Base-by-base conservation (phyloP, 768 basidiomycete genomes). In the Lyophyllum shimeji region DNA sequence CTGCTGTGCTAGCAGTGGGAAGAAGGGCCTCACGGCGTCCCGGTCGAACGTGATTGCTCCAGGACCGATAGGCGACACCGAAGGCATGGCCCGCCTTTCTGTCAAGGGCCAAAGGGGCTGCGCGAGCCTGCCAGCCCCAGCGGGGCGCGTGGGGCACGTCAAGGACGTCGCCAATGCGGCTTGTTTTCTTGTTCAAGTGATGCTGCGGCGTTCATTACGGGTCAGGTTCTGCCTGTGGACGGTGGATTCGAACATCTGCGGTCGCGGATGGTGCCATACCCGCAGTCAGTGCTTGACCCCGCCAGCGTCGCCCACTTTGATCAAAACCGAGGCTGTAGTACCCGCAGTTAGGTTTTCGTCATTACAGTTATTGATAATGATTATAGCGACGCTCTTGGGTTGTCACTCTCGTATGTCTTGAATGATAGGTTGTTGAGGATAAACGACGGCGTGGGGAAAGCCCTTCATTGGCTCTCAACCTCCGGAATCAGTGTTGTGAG, bases 21-120 rank as follows among this genome's bases (percentile, higher is more conserved):
- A 73, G 95, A 96, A 73, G 96, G 95, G 1, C 96, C 95, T 3
- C 82, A 85, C 62, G 96, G 96, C n/a, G 85, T 98, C 18, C n/a
- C 86, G 95, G 45, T 91, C 92, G 17, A 97, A 93, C 63, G 84
- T 90, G 46, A 85, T 94, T 62, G 81, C 91, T 3, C 92, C 93
- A 4, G 90, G 95, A 2, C 86, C 90, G 5, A 95, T 96, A 56
- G 81, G 62, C 2, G 83, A 77, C 8, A 97, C 95, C 1, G 93
- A 90, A 68, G 89, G 88, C 52, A 74, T 80, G 70, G 75, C 80
- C 58, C 84, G 87, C n/a, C 79, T 91, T 29, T 63, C 70, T 7
- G 62, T 69, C 37, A 73, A 71, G 59, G 59, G n/a, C n/a, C 56
- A 50, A 64, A 56, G 37, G 59, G 68, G 20, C 62, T 57, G 52